Evolutionary conservation across 176 grass and related monocot species (phyloP), one percentile per base, ranked within the genome.

Genomic region (Bolboschoenus planiculmis): DNA sequence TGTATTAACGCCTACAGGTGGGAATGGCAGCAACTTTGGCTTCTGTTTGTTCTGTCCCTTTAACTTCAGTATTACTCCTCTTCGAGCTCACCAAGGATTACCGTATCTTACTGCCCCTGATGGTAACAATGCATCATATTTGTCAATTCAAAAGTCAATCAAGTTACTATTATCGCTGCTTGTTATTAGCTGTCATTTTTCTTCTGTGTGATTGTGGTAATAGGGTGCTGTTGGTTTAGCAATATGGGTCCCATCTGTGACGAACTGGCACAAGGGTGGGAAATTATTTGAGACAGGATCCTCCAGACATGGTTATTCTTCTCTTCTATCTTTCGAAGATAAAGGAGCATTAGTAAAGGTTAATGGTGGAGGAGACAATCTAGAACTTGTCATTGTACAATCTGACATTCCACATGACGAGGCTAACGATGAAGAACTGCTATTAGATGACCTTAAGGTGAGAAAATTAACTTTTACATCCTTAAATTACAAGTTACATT

Each of bases 61-160:
- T 94, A 81, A 98, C 95, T 29, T 99, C 96, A 34, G 96, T 95
- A 79, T 85, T 99, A 18, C 91, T 99, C 26, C 92, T 99, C 62
- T 99, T 99, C 83, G 96, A 99, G 86, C 87, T 99, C 24, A 99
- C 92, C 56, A 99, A 99, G 89, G 96, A 99, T 77, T 99, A 99
- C 80, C 92, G 91, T 76, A 99, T 99, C 91, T 81, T 99, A 24
- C 96, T 95, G 54, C 96, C 96, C 51, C 84, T 99, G 53, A 99
- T 99, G 92, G 96, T 99, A 91, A 48, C 68, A 73, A 83, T 78
- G 20, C 54, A 84, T 58, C 7, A 54, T 57, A 57, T 10, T 16
- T 72, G 56, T 88, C 5, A 46, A 84, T 86, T 88, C 53, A 77
- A 57, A 83, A 63, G 59, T 35, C 56, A 40, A 85, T 58, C 47